Evolutionary conservation across 768 basidiomycete species (phyloP).

Genomic region (Cystofilobasidium macerans): DNA sequence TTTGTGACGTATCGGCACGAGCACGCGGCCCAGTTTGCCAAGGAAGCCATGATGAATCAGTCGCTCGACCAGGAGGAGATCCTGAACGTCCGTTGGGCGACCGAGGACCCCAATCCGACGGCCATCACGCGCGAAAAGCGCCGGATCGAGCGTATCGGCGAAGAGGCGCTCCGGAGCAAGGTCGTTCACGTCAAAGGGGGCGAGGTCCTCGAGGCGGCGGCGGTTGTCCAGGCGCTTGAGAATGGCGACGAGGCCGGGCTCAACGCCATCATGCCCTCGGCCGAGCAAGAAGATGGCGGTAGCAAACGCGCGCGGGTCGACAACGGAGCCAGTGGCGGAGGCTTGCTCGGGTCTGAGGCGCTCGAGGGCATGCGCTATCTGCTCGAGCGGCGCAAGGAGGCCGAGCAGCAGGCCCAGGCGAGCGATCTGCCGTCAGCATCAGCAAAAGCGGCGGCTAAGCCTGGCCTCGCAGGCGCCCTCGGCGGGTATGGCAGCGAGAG

Average conservation of each 20-base stretch:
- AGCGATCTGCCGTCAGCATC: neutral
- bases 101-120: constrained; percentile 92
- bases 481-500: constrained; percentile 24
- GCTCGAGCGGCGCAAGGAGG: constrained; percentile 68
- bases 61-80: constrained; percentile 95
- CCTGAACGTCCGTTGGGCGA: constrained; percentile 97
- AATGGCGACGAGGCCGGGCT: constrained; percentile 49
- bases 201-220: constrained; percentile 76
- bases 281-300: constrained; percentile 41
- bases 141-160: constrained; percentile 70
- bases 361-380: constrained; percentile 84
- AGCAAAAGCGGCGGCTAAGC: neutral
- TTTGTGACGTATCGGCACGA: constrained; percentile 92
- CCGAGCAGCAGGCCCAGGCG: constrained; percentile 39
- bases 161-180: constrained; percentile 65
- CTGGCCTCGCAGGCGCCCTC: neutral
- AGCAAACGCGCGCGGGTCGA: constrained; percentile 31
- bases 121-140: constrained; percentile 76
- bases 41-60: constrained; percentile 98
- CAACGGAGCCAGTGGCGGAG: constrained; percentile 40
- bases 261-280: constrained; percentile 38
- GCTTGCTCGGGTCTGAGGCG: constrained; percentile 71
- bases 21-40: constrained; percentile 81
- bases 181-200: constrained; percentile 53
- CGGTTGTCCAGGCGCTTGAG: constrained; percentile 74